Evolutionary conservation across 2,329 filamentous ascomycete species (phyloP).

Genomic region (Diaporthe helianthi): DNA sequence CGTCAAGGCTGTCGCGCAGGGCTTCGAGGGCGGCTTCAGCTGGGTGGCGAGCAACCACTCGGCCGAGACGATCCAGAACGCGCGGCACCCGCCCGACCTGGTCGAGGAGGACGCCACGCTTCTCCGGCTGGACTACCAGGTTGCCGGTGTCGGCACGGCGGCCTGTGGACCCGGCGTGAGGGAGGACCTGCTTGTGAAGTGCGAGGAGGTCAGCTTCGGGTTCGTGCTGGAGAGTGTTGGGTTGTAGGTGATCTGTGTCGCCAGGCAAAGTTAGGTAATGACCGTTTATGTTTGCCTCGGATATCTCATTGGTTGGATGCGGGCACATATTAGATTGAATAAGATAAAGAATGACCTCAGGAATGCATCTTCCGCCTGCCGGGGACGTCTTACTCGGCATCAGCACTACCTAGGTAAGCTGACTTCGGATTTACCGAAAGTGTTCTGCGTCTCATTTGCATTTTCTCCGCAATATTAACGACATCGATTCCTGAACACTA

Average conservation of each 20-base stretch:
- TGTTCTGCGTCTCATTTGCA: not conserved
- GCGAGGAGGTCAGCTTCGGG: constrained; percentile 49
- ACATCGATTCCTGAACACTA: not conserved
- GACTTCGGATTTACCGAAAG: not conserved
- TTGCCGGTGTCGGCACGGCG: constrained; percentile 57
- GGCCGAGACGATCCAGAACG: constrained; percentile 59
- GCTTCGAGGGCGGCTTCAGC: constrained; percentile 49
- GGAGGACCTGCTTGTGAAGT: constrained; percentile 52
- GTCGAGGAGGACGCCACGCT: constrained; percentile 54
- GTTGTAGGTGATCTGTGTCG: not conserved
- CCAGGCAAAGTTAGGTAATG: not conserved
- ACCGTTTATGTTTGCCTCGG: not conserved
- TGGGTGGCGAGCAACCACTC: constrained; percentile 65
- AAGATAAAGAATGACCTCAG: constrained; percentile 4
- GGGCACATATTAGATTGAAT: not conserved
- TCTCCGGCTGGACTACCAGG: constrained; percentile 52
- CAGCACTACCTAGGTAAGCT: not conserved
- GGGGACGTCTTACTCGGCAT: not conserved
- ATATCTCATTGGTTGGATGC: not conserved
- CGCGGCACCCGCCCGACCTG: constrained; percentile 70
- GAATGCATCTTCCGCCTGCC: not conserved
- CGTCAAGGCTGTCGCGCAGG: constrained; percentile 40
- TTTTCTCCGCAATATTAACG: not conserved
- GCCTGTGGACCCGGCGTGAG: constrained; percentile 57
- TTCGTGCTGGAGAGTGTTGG: constrained; percentile 49